Evolutionary conservation across 805 yeast genomes (phyloP), one percentile per base, ranked within the genome.

Genomic region (Candida odintsovae): DNA sequence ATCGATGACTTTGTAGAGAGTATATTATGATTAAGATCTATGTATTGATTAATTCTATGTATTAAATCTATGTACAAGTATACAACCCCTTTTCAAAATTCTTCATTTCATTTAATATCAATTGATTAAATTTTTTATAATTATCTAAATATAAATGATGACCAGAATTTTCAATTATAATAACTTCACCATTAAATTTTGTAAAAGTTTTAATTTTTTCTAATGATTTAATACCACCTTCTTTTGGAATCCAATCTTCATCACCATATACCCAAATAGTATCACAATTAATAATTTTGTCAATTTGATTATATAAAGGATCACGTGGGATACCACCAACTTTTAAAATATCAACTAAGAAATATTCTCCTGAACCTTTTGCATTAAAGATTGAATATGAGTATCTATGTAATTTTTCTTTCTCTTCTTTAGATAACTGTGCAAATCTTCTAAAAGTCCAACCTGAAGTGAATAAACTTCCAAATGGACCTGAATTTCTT

Each of bases 361-460:
- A 82, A 62, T 92, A 92, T 66, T 92, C 99, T 7, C 98, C 98
- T 0, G 95, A 86, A 0, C 99, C 99, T 4, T 73, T 78, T 8
- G 87, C 83, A 53, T 83, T 86, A 71, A 94, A 94, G 12, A 90
- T 87, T 4, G 82, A 78, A 64, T 92, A 90, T 0, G 92, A 71
- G 62, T 94, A 94, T 53, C 73, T 71, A 59, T 94, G 98, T 53
- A 92, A 68, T 6, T 78, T 69, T 20, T 73, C 65, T 56, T 82
- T 83, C 26, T 58, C 61, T 2, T 48, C 49, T 7, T 64, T 51
- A 2, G 70, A 58, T 37, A 87, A 67, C 38, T 75, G 72, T 20
- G 89, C 77, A 62, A 94, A 92, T 43, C 98, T 67, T 45, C 97
- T 71, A 8, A 79, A 73, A 3, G 95, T 79, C 98, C 98, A 94